Base-by-base conservation (phyloP, 2,329 filamentous ascomycete species). In the Pseudogymnoascus sp. region DNA sequence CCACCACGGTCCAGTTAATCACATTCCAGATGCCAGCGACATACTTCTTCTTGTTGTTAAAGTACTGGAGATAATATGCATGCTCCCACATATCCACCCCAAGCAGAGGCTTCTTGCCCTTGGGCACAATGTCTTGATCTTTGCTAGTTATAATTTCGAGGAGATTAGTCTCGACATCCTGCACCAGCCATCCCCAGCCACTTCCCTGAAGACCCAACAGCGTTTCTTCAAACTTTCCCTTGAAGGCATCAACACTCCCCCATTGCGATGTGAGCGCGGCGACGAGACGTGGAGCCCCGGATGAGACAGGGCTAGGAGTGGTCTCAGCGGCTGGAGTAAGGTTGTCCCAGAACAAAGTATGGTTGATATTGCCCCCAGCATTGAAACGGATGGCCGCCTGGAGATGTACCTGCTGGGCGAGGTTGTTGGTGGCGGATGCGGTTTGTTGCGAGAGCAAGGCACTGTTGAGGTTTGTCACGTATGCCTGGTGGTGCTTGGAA, bases 1-100 rank as follows among this genome's bases (percentile, higher is more conserved):
- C 87, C 1, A 84, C 82, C 4, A 81, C 85, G 74, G 86, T 84
- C 89, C 88, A 92, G 76, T 90, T 91, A 70, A 92, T 84, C 33
- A 92, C 83, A 35, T 85, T 85, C 88, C 88, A 92, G 67, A 91
- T 88, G 64, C 88, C 88, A 63, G 88, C 82, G 6, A 90, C 81
- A 67, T 92, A 92, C 0, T 84, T 84, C 0, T 85, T 86, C 74
- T 91, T 90, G 63, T 85, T 84, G 68, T 92, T 92, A 62, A 87
- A 78, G 68, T 91, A 92, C 83, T 89, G 90, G 16, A 95, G 76
- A 71, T 96, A 96, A 72, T 95, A 96, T 0, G 91, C 91, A 77
- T 96, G 91, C 77, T 96, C 91, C 91, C 90, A 95, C 84, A 95
- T 93, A 72, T 96, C 91, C 2, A 96, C 80, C 0, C 90, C 90